Conservation (phyloP, 179 eudicot genomes). For the Silene coronaria region DNA sequence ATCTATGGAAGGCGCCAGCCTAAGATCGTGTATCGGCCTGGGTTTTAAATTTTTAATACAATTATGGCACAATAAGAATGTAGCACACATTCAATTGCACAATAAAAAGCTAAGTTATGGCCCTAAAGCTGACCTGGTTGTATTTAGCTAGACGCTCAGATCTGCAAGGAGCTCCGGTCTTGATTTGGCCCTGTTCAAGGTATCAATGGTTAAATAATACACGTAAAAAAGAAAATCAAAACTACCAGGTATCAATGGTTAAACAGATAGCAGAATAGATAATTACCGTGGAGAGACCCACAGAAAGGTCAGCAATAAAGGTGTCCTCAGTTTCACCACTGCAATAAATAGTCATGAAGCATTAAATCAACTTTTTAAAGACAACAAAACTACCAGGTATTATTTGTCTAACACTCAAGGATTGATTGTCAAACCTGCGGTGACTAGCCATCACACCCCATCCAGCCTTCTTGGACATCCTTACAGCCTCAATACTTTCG, state of each 20-base stretch:
- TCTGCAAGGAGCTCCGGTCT: constrained; percentile 97
- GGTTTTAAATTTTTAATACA: too few relatives aligned
- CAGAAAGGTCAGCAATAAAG: constrained; percentile 94
- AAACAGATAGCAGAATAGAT: background rate
- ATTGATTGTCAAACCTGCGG: constrained; percentile 51
- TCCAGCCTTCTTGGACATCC: constrained; percentile 88
- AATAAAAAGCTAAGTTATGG: background rate
- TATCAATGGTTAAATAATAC: background rate
- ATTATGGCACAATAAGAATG: too few relatives aligned
- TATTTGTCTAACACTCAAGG: too few relatives aligned
- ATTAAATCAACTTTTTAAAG: constrained; percentile 9
- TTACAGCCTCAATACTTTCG: constrained; percentile 97
- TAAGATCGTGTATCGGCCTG: too few relatives aligned
- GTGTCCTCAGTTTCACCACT: constrained; percentile 99
- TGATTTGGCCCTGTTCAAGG: constrained; percentile 78
- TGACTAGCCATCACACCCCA: constrained; percentile 99
- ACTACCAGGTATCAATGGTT: background rate
- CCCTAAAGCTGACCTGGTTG: constrained; percentile 54
- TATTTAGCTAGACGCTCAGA: constrained; percentile 98
- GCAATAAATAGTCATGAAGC: constrained; percentile 14
- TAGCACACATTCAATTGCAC: background rate
- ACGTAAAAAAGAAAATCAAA: background rate
- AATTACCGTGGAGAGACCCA: constrained; percentile 90
- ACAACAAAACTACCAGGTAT: background rate
- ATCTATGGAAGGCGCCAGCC: too few relatives aligned